Conservation (phyloP, 2,329 filamentous ascomycete genomes). For the Lizonia empirigonia region DNA sequence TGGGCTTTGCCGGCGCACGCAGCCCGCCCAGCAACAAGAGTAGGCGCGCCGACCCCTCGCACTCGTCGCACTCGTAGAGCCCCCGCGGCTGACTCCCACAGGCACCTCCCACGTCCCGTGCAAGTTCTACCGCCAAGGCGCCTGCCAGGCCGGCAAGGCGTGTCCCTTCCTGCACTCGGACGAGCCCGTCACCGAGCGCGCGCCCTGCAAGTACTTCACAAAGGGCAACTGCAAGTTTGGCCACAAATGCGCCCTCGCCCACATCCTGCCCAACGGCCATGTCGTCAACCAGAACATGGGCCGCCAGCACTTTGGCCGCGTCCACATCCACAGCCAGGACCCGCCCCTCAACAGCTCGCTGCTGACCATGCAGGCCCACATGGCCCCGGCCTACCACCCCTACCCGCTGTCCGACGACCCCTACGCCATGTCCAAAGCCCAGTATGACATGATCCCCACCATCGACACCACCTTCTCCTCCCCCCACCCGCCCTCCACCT, state of each 20-base stretch:
- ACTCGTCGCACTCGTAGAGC: neutral
- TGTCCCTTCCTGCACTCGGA: slow-evolving; percentile 97
- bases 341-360: slow-evolving; percentile 78
- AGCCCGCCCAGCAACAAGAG: slow-evolving; percentile 59
- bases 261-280: slow-evolving; percentile 91
- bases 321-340: slow-evolving; percentile 69
- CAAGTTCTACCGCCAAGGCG: slow-evolving; percentile 98
- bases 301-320: slow-evolving; percentile 67
- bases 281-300: slow-evolving; percentile 75
- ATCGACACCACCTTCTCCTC: slow-evolving; percentile 66
- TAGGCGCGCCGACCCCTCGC: slow-evolving; percentile 26
- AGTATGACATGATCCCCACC: slow-evolving; percentile 58
- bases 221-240: slow-evolving; percentile 99
- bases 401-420: slow-evolving; percentile 52
- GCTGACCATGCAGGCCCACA: slow-evolving; percentile 62
- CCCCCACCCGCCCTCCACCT: slow-evolving; percentile 66
- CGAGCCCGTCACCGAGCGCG: slow-evolving; percentile 79
- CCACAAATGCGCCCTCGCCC: slow-evolving; percentile 94
- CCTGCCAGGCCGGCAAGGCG: slow-evolving; percentile 92
- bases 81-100: slow-evolving; percentile 50
- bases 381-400: slow-evolving; percentile 49
- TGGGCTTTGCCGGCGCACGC: slow-evolving; percentile 50
- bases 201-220: slow-evolving; percentile 96
- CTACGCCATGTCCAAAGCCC: slow-evolving; percentile 40
- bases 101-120: slow-evolving; percentile 97